These are phyloP conservation scores for Helianthus annuus DNA, from an alignment of 129 eudicot species.

Conservation along the genomic window DNA sequence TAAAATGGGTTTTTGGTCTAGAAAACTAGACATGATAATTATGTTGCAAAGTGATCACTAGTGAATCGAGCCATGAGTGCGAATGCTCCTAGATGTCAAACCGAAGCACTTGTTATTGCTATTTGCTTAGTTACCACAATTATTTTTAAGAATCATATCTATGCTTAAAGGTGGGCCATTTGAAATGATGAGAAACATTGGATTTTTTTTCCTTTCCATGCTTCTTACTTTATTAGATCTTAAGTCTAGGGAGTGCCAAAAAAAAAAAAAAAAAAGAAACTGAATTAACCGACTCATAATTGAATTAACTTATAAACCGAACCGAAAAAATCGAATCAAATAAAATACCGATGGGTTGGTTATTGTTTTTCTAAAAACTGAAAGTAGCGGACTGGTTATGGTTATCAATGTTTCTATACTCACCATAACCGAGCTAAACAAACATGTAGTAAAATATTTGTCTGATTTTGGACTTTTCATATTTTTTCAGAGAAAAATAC, in stretches of 20 bases:
- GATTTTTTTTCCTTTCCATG: background rate
- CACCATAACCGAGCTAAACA: too few species aligned
- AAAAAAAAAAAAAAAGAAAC: too few species aligned
- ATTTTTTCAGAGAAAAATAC: too few species aligned
- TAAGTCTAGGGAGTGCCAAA: too few species aligned
- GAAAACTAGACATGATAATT: conserved; percentile 1
- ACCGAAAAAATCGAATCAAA: too few species aligned
- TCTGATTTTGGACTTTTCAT: too few species aligned
- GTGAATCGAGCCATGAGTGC: background rate
- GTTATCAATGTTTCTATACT: too few species aligned
- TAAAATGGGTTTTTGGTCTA: background rate
- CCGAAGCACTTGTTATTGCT: conserved; percentile 11
- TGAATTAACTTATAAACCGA: background rate
- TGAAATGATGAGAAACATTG: conserved; percentile 19
- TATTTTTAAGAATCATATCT: conserved; percentile 5
- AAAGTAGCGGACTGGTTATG: too few species aligned
- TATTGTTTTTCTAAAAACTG: too few species aligned
- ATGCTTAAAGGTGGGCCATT: conserved; percentile 14
- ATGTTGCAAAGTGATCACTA: background rate
- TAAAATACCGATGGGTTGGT: too few species aligned
- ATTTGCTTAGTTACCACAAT: conserved; percentile 7
- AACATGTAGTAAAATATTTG: too few species aligned
- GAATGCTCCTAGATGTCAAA: background rate
- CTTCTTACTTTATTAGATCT: background rate
- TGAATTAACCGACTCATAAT: too few species aligned